A percentile compares a stretch with the other conserved stretches of the same genome.
These are phyloP conservation scores for Furcasterigmium furcatum DNA, from an alignment of 2,329 filamentous ascomycete species.

Conservation along the genomic window DNA sequence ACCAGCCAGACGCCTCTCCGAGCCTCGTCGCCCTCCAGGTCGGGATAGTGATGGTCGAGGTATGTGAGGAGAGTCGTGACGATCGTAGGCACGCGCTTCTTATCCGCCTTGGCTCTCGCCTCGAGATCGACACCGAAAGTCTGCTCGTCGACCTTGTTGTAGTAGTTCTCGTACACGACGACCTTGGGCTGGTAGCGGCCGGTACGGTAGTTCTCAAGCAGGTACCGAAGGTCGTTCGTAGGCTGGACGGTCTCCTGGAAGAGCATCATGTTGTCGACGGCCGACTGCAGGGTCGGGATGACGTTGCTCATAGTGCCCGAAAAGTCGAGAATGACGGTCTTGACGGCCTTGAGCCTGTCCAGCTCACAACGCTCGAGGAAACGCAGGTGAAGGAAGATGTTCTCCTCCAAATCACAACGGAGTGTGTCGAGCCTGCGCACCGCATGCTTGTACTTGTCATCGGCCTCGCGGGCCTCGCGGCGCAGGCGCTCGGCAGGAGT, in stretches of 20 bases:
- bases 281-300: slow-evolving; percentile 91
- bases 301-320: slow-evolving; percentile 97
- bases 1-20: slow-evolving; percentile 90
- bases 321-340: slow-evolving; percentile 96
- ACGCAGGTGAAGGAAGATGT: slow-evolving; percentile 86
- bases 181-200: slow-evolving; percentile 90
- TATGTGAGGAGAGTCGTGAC: slow-evolving; percentile 93
- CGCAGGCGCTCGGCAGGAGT: slow-evolving; percentile 82
- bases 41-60: slow-evolving; percentile 93
- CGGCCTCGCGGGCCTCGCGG: slow-evolving; percentile 83
- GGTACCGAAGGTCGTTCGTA: slow-evolving; percentile 81
- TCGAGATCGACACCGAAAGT: slow-evolving; percentile 98
- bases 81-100: slow-evolving; percentile 90
- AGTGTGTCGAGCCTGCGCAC: slow-evolving; percentile 86
- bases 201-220: slow-evolving; percentile 95
- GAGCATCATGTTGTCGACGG: slow-evolving; percentile 97
- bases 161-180: slow-evolving; percentile 96
- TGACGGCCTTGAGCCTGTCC: slow-evolving; percentile 94
- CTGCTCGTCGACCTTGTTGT: slow-evolving; percentile 96
- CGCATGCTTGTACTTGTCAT: slow-evolving; percentile 87
- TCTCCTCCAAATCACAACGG: slow-evolving; percentile 91
- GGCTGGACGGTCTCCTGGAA: slow-evolving; percentile 99
- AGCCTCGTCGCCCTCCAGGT: slow-evolving; percentile 93
- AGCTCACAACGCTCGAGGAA: slow-evolving; percentile 98
- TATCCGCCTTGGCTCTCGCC: slow-evolving; percentile 85